Base-by-base conservation (phyloP, 148 eudicot species). In the Vaccinium macrocarpon region DNA sequence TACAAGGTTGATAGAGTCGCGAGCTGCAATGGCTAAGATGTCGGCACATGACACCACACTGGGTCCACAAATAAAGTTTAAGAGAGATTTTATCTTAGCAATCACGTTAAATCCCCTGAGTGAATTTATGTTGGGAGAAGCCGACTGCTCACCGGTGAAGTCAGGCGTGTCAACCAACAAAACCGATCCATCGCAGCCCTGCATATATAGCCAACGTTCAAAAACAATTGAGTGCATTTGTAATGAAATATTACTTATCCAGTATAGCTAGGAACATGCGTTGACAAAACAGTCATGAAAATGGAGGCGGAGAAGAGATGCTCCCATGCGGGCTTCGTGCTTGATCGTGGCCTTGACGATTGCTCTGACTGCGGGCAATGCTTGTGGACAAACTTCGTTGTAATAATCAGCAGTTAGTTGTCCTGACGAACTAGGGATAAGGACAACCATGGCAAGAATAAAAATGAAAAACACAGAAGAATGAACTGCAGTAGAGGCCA, bases 261-360 rank as follows among this genome's bases (percentile, higher is more conserved):
- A 0, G 46, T 42, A 35, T 23, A 35, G 3, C 38, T 35, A 68
- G 35, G 12, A 42, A 83, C 88, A 85, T 83, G 90, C 92, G 68
- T 90, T 87, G 29, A 90, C 94, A 71, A 90, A 92, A 78, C 94
- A 92, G 57, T 90, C 92, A 80, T 92, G 94, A 85, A 92, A 92
- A 80, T 89, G 92, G 42, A 92, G 64, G 51, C 94, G 94, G 49
- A 92, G 90, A 18, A 92, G 82, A 18, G 92, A 90, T 0, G 94
- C 92, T n/a, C 92, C 94, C 78, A 88, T 87, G 5, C 94, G 91
- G 38, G 90, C 48, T 53, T 90, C 92, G n/a, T 62, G 85, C 49
- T 64, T 32, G 29, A 90, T 83, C 18, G 91, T 92, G 15, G 79
- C 71, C 10, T 52, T 10, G 15, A 90, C 89, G 1, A 84, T 35